A percentile compares a stretch with the other conserved stretches of the same genome.
These are phyloP conservation scores for Asterella californica DNA, from an alignment of 225 moss, liverwort and hornwort species.

Conservation along the genomic window DNA sequence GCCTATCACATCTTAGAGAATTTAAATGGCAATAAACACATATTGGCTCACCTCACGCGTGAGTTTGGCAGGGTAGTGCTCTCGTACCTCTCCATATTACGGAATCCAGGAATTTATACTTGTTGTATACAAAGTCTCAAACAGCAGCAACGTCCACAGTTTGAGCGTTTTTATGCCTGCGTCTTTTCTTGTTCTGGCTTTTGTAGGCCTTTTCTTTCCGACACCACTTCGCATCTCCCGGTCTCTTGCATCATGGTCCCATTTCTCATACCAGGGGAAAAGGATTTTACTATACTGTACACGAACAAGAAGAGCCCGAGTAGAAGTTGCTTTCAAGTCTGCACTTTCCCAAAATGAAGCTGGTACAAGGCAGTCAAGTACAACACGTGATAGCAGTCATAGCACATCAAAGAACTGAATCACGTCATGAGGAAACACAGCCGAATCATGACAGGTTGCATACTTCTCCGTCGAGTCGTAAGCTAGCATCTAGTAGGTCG, in stretches of 20 bases:
- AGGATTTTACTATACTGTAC: neutral
- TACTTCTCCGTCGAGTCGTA: neutral
- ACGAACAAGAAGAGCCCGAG: neutral
- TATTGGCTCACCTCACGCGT: no score
- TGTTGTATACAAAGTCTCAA: no score
- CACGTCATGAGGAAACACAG: neutral
- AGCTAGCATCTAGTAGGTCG: neutral
- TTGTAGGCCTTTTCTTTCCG: neutral
- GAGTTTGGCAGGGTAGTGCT: no score
- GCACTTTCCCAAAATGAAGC: neutral
- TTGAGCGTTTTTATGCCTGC: no score
- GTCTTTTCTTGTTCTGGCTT: neutral
- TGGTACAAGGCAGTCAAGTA: neutral
- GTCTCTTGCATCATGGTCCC: neutral
- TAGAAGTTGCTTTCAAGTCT: neutral
- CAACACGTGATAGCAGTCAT: neutral
- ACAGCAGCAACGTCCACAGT: no score
- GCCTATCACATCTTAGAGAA: no score
- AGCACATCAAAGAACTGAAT: neutral
- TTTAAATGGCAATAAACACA: no score
- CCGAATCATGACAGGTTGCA: neutral
- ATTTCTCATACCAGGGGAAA: neutral
- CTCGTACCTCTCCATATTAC: no score
- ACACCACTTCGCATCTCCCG: no score
- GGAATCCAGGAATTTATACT: no score